phyloP scores from a whole-genome alignment of 495 filamentous ascomycete genomes.

The Talaromyces liani region DNA sequence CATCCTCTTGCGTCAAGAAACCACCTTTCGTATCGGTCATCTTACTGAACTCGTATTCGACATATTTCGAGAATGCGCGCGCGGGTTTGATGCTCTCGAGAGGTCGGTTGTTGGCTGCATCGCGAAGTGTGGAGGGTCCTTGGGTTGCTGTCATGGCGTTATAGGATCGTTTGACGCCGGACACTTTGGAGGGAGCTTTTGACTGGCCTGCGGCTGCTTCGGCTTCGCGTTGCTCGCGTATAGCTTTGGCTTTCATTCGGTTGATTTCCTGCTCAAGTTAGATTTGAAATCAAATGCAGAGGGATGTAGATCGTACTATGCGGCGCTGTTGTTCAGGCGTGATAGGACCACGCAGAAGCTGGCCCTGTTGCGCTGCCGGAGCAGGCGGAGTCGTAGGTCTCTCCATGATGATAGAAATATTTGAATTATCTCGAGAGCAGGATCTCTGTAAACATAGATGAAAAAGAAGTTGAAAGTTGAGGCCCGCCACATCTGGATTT shows the following conservation, averaged over 20 bases:
- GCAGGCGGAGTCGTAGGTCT: slow-evolving; percentile 58
- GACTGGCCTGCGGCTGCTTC: slow-evolving; percentile 30
- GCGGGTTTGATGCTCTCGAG: slow-evolving; percentile 59
- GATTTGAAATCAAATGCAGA: not conserved
- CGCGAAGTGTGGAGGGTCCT: slow-evolving; percentile 56
- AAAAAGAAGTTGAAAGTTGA: not conserved
- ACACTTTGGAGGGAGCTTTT: slow-evolving; percentile 14
- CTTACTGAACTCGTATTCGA: slow-evolving; percentile 95
- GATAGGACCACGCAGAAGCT: slow-evolving; percentile 43
- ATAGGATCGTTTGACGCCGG: slow-evolving; percentile 54
- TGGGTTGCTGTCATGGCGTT: slow-evolving; percentile 53
- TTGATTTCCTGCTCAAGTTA: slow-evolving; percentile 63
- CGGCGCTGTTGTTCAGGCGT: slow-evolving; percentile 69
- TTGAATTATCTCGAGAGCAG: not conserved
- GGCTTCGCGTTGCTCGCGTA: slow-evolving; percentile 62
- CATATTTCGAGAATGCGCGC: slow-evolving; percentile 80
- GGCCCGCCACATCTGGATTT: not conserved
- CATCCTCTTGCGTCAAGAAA: slow-evolving; percentile 79
- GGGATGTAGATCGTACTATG: slow-evolving; percentile 43
- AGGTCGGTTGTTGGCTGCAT: slow-evolving; percentile 44
- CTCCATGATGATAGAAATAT: slow-evolving; percentile 10
- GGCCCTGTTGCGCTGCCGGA: slow-evolving; percentile 27
- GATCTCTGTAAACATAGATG: not conserved
- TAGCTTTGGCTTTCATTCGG: slow-evolving; percentile 84
- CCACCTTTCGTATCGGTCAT: slow-evolving; percentile 98